These are phyloP conservation scores for Cyphellophora europaea DNA, from an alignment of 2,329 filamentous ascomycete genomes.

Conservation along the genomic window DNA sequence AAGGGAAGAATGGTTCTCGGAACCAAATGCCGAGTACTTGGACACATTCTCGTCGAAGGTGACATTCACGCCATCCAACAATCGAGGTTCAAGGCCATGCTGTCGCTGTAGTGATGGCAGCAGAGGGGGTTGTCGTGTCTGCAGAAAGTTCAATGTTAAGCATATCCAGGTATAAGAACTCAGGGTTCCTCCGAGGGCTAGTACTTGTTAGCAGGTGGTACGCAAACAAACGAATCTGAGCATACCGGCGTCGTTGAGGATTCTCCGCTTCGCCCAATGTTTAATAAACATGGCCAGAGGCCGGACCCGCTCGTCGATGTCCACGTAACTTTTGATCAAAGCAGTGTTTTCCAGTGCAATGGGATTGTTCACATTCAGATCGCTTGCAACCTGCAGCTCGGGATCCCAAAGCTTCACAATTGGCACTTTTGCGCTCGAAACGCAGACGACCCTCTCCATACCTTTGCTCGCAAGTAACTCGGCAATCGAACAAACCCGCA, in stretches of 20 bases:
- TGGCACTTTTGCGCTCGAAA: conserved; percentile 88
- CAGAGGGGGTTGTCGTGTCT: conserved; percentile 74
- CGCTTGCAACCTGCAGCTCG: conserved; percentile 76
- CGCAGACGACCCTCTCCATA: conserved; percentile 93
- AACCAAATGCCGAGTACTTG: conserved; percentile 63
- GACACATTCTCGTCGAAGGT: conserved; percentile 82
- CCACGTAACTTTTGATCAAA: conserved; percentile 95
- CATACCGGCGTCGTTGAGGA: conserved; percentile 93
- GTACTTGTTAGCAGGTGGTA: conserved; percentile 12
- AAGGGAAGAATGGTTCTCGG: conserved; percentile 69
- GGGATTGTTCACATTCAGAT: conserved; percentile 99
- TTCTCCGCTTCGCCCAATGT: conserved; percentile 86
- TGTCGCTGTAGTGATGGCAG: conserved; percentile 76
- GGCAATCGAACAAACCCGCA: conserved; percentile 84
- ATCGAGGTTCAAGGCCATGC: conserved; percentile 50
- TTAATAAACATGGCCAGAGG: conserved; percentile 95
- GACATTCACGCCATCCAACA: conserved; percentile 57
- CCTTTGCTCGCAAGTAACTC: conserved; percentile 78
- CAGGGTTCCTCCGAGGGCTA: conserved; percentile 83
- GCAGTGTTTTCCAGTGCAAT: conserved; percentile 90
- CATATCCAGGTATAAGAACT: conserved; percentile 99
- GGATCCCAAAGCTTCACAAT: conserved; percentile 99
- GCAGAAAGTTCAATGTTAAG: conserved; percentile 91
- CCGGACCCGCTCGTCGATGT: conserved; percentile 81
- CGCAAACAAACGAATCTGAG: conserved; percentile 11